A percentile compares a stretch with the other conserved stretches of the same genome.
These are phyloP conservation scores for Hymenochaete sp. DNA, from an alignment of 1,284 basidiomycete genomes.

Conservation along the genomic window DNA sequence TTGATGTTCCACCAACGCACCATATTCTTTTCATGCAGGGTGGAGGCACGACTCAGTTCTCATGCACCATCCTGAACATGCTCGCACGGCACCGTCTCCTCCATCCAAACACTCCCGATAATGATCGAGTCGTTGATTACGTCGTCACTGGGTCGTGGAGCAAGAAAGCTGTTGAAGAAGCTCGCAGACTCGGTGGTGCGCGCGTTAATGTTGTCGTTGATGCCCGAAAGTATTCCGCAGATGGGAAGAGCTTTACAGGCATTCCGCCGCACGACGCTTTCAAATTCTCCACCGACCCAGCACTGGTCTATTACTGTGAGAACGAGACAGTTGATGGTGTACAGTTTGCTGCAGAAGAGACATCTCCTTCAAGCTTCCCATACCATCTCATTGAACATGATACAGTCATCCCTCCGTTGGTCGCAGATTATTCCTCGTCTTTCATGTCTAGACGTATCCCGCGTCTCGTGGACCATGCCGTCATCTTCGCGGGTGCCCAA, in stretches of 20 bases:
- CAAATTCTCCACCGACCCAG: slow-evolving; percentile 73
- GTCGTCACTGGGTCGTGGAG: slow-evolving; percentile 90
- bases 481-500: slow-evolving; percentile 98
- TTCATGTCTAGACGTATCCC: slow-evolving; percentile 96
- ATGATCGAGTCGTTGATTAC: slow-evolving; percentile 71
- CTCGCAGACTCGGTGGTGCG: slow-evolving; percentile 50
- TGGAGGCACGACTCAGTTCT: slow-evolving; percentile 85
- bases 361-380: slow-evolving; percentile 68
- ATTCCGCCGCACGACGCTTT: slow-evolving; percentile 72
- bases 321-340: slow-evolving; percentile 99
- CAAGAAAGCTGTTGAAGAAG: slow-evolving; percentile 79
- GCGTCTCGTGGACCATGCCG: slow-evolving; percentile 76
- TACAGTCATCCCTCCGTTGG: slow-evolving; percentile 61
- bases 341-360: slow-evolving; percentile 57
- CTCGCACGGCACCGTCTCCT: slow-evolving; percentile 70
- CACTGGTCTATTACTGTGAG: slow-evolving; percentile 97
- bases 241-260: slow-evolving; percentile 67
- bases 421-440: slow-evolving; percentile 94
- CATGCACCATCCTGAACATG: slow-evolving; percentile 82
- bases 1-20: slow-evolving; percentile 78
- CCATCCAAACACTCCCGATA: slow-evolving; percentile 45
- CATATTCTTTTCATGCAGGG: slow-evolving; percentile 87
- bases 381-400: slow-evolving; percentile 65
- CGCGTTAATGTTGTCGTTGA: slow-evolving; percentile 66
- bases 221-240: slow-evolving; percentile 49